A percentile compares a stretch with the other conserved stretches of the same genome.
Conservation (phyloP, 352 stramenopile species). For the Pythium biforme region DNA sequence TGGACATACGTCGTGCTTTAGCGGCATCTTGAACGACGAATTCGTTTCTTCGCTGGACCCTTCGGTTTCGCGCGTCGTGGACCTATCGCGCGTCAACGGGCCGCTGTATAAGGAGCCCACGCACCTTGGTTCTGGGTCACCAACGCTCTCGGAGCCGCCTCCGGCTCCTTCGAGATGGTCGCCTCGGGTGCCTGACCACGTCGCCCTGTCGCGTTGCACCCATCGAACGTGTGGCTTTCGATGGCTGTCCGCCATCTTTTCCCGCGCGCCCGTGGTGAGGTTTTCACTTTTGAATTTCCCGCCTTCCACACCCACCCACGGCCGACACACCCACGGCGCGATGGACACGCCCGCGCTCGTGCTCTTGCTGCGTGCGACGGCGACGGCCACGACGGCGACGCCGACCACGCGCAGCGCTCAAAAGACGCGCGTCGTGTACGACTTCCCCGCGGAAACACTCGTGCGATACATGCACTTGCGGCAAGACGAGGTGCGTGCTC, state of each 20-base stretch:
- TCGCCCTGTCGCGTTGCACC: background rate
- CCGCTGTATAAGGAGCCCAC: background rate
- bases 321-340: too few relatives aligned
- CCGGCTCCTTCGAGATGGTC: too few relatives aligned
- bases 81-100: background rate
- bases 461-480: constrained; percentile 37
- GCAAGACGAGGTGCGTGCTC: constrained; percentile 51
- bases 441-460: constrained; percentile 45
- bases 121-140: too few relatives aligned
- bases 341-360: background rate
- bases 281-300: constrained; percentile 17
- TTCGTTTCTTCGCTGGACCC: too few relatives aligned
- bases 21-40: background rate
- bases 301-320: constrained; percentile 3
- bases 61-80: background rate
- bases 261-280: background rate
- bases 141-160: too few relatives aligned
- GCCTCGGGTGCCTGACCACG: background rate
- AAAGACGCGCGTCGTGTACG: constrained; percentile 41
- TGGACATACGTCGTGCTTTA: background rate
- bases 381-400: background rate
- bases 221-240: background rate
- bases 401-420: constrained; percentile 1
- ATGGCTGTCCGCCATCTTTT: background rate
- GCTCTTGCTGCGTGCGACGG: background rate